phyloP scores from a whole-genome alignment of 1,139 yeast species.

The Scheffersomyces stambukii region DNA sequence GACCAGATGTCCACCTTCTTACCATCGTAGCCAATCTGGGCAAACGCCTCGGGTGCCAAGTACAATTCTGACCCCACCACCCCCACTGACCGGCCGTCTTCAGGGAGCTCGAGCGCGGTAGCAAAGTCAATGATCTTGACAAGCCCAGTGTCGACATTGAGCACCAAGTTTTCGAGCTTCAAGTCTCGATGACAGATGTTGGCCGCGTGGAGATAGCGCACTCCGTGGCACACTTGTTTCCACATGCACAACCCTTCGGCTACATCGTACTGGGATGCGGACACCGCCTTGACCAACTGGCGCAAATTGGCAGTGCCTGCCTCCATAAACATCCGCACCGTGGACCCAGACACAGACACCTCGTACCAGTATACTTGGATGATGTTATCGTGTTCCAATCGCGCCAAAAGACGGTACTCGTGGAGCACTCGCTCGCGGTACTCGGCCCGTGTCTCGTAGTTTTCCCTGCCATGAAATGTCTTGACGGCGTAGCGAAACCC shows the following conservation, averaged over 20 bases:
- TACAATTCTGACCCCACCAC: conserved; percentile 47
- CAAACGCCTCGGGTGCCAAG: conserved; percentile 47
- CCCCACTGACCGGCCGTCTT: conserved; percentile 28
- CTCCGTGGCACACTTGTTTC: conserved; percentile 30
- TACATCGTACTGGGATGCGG: conserved; percentile 4
- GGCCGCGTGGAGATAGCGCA: conserved; percentile 27
- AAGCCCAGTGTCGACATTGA: conserved; percentile 17
- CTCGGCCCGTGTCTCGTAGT: conserved; percentile 31
- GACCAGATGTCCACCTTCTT: conserved; percentile 47
- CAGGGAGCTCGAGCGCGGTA: conserved; percentile 17
- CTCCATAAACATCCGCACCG: conserved; percentile 26
- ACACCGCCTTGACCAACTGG: conserved; percentile 11
- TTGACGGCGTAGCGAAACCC: conserved; percentile 34
- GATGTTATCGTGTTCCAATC: conserved; percentile 32
- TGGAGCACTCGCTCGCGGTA: conserved; percentile 30
- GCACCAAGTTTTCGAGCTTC: conserved; percentile 36
- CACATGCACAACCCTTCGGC: conserved; percentile 27
- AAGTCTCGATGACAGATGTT: conserved; percentile 40
- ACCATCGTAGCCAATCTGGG: conserved; percentile 35
- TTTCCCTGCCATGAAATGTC: conserved; percentile 23
- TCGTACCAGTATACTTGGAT: conserved; percentile 24
- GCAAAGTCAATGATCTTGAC: conserved; percentile 41
- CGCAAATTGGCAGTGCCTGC: conserved; percentile 27
- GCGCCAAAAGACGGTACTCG: conserved; percentile 30
- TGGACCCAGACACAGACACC: conserved; percentile 16